phyloP scores from a whole-genome alignment of 768 basidiomycete genomes.

The Ramaria sp. region DNA sequence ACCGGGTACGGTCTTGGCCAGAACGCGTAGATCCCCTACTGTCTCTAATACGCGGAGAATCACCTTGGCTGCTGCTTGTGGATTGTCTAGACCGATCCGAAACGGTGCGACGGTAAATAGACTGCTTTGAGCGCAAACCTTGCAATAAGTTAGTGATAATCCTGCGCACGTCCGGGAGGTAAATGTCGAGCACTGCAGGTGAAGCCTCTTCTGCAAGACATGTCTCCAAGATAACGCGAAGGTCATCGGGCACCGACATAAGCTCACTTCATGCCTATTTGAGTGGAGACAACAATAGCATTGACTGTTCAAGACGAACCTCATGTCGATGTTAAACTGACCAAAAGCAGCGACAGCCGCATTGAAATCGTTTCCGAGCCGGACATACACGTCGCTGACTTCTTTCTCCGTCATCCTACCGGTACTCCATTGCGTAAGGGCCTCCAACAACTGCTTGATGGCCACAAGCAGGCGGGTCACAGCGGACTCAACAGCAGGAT shows the following conservation, averaged over 20 bases:
- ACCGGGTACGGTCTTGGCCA: constrained; percentile 1
- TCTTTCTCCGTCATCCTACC: constrained; percentile 59
- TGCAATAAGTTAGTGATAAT: constrained; percentile 92
- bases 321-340: constrained; percentile 79
- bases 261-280: constrained; percentile 53
- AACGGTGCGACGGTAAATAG: constrained; percentile 68
- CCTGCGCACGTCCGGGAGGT: constrained; percentile 80
- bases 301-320: constrained; percentile 40
- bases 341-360: constrained; percentile 83
- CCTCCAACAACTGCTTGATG: constrained; percentile 90
- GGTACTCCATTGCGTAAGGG: constrained; percentile 77
- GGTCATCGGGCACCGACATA: constrained; percentile 75
- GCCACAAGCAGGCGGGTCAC: constrained; percentile 73
- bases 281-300: not conserved
- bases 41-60: not conserved
- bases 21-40: not conserved
- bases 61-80: not conserved
- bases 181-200: constrained; percentile 73
- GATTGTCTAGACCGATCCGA: constrained; percentile 33
- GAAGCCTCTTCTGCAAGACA: constrained; percentile 88
- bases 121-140: constrained; percentile 88
- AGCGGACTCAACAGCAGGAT: constrained; percentile 43
- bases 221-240: constrained; percentile 80
- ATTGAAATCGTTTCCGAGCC: constrained; percentile 95
- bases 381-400: constrained; percentile 96